Base-by-base conservation (phyloP, 768 basidiomycete genomes). In the Boletus bicolor region DNA sequence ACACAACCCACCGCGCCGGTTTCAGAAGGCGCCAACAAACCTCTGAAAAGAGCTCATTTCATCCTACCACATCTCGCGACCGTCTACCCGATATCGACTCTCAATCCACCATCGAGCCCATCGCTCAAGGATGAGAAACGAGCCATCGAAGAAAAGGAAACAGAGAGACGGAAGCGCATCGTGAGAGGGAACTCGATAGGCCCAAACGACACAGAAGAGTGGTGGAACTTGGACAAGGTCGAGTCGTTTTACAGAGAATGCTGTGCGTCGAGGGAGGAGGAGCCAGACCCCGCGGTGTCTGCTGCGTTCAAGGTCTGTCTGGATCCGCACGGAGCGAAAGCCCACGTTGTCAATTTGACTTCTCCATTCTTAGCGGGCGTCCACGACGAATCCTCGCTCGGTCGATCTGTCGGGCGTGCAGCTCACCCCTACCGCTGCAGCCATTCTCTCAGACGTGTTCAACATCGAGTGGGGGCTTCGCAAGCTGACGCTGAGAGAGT, bases 401-500 rank as follows among this genome's bases (percentile, higher is more conserved):
- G 79, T 94, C 17, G 89, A 93, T 68, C 76, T 93, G n/a, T 87
- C 92, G 2, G 83, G 89, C 10, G 83, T 88, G 21, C 87, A 86
- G 63, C 78, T 98, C 19, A 88, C 83, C 0, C 70, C 79, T 2
- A 79, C 84, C 2, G 77, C 83, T 0, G 88, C 92, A 0, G 85
- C 87, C 12, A 85, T 93, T 17, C 79, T 99, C 17, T 88, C 96
- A 0, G 96, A 98, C 71, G 84, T 97, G 14, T 85, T 98, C 59
- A 83, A 85, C 8, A 87, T 97, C 54, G 93, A 98, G 71, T 98
- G 94, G 90, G 95, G 94, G 0, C 75, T 97, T 19, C 78, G 88
- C 28, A 95, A 93, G 64, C 76, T 96, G 21, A 85, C 89, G 0
- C 80, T 97, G 52, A 84, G 91, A 41, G 89, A 90, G 68, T 98